Base-by-base conservation (phyloP, 495 filamentous ascomycete genomes). In the Jackrogersella multiformis region DNA sequence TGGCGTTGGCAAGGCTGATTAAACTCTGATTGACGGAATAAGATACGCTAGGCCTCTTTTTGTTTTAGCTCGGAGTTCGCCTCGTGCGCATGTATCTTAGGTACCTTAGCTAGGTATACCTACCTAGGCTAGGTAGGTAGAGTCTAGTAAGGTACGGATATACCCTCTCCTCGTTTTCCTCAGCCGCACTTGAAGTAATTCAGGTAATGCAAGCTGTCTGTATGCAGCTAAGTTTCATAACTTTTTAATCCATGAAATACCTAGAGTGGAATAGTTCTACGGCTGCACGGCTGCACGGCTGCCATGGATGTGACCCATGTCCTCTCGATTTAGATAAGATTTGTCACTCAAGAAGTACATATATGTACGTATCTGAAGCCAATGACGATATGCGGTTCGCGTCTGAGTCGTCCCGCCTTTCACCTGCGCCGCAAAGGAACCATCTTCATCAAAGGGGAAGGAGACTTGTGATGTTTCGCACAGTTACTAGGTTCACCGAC, bases 201-300 rank as follows among this genome's bases (percentile, higher is more conserved):
- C 26, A 34, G 16, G 46, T 51, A 34, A 51, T 51, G 24, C 28
- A 34, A 5, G 24, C 46, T 28, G 35, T n/a, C n/a, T n/a, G 10
- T 46, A 46, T 46, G 42, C 42, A 46, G 42, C 42, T 46, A 46
- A 12, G 42, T 46, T 46, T 46, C 46, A 51, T 51, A 51, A 51
- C 46, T 51, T 34, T 18, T 51, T 20, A 34, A 32, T 28, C 46
- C 28, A 34, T 34, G 16, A 16, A 51, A 38, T 38, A 38, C n/a
- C 3, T 15, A 12, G n/a, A n/a, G 9, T 18, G 46, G 28, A 30
- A 51, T 51, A 51, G 16, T 18, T 51, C 28, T 16, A 51, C 10
- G 24, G 18, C 18, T 1, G 46, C 5, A 15, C n/a, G n/a, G n/a
- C n/a, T n/a, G n/a, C n/a, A n/a, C n/a, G n/a, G n/a, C n/a, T n/a